These are phyloP conservation scores for Xylaria sp. DNA, from an alignment of 2,329 filamentous ascomycete species.

Conservation along the genomic window DNA sequence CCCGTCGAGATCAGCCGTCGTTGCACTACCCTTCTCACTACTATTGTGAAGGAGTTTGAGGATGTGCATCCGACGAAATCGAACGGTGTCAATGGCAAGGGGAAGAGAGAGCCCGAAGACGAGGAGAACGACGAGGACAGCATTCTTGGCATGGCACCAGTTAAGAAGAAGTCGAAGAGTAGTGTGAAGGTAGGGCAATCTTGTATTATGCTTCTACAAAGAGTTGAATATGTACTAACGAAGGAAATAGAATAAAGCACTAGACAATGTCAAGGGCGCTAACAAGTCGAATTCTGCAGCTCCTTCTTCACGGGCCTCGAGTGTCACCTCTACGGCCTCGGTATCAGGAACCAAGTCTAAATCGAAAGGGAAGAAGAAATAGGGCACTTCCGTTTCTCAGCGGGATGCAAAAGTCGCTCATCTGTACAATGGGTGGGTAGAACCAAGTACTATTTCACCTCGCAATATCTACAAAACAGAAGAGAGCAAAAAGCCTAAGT, in stretches of 20 bases:
- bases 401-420: not conserved
- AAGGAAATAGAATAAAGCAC: constrained; percentile 81
- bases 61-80: constrained; percentile 63
- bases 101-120: constrained; percentile 80
- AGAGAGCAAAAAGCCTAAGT: not conserved
- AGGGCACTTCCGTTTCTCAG: constrained; percentile 23
- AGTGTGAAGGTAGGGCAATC: constrained; percentile 81
- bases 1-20: constrained; percentile 91
- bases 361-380: constrained; percentile 65
- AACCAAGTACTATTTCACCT: not conserved
- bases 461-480: not conserved
- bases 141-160: constrained; percentile 81
- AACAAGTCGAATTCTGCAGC: constrained; percentile 80
- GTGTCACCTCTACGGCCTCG: constrained; percentile 81
- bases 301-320: constrained; percentile 85
- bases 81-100: constrained; percentile 73
- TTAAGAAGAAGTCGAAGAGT: constrained; percentile 94
- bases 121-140: constrained; percentile 87
- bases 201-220: constrained; percentile 8
- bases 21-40: constrained; percentile 93
- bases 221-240: constrained; percentile 32
- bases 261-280: constrained; percentile 83
- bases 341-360: constrained; percentile 57
- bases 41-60: constrained; percentile 95
- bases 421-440: not conserved